Conservation (phyloP, 805 yeast genomes). For the Schizosaccharomyces lindneri region DNA sequence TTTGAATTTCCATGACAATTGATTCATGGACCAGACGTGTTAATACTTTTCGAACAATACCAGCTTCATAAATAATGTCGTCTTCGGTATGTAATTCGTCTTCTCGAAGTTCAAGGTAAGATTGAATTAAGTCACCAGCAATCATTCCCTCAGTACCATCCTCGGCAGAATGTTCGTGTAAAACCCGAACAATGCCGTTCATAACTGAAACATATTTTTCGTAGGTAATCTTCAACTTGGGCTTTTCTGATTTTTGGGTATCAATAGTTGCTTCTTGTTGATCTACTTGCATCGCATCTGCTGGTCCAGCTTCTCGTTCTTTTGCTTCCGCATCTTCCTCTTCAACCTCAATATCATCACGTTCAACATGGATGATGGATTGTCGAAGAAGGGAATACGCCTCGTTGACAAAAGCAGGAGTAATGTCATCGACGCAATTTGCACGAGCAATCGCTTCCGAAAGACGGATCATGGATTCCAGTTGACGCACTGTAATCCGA, state of each 20-base stretch:
- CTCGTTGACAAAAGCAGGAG: conserved; percentile 69
- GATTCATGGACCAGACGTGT: conserved; percentile 64
- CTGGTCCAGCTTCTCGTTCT: conserved; percentile 11
- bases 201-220: conserved; percentile 71
- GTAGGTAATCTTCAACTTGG: conserved; percentile 39
- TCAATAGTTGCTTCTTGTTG: conserved; percentile 3
- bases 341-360: conserved; percentile 68
- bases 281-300: conserved; percentile 7
- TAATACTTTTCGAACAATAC: conserved; percentile 53
- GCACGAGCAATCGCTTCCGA: conserved; percentile 95
- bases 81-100: conserved; percentile 42
- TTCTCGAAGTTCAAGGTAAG: conserved; percentile 58
- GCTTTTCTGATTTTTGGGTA: conserved; percentile 7
- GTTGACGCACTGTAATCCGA: conserved; percentile 87
- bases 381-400: conserved; percentile 77
- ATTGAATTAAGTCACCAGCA: conserved; percentile 44
- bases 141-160: conserved; percentile 34
- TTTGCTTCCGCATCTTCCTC: conserved; percentile 22
- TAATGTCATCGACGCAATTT: conserved; percentile 70
- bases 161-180: conserved; percentile 29
- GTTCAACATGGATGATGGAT: conserved; percentile 79
- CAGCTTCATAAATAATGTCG: conserved; percentile 45
- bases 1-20: conserved; percentile 45
- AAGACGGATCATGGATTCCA: conserved; percentile 66
- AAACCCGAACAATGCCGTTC: conserved; percentile 46